phyloP scores from a whole-genome alignment of 2,329 filamentous ascomycete genomes.

The Exophiala alcalophila region DNA sequence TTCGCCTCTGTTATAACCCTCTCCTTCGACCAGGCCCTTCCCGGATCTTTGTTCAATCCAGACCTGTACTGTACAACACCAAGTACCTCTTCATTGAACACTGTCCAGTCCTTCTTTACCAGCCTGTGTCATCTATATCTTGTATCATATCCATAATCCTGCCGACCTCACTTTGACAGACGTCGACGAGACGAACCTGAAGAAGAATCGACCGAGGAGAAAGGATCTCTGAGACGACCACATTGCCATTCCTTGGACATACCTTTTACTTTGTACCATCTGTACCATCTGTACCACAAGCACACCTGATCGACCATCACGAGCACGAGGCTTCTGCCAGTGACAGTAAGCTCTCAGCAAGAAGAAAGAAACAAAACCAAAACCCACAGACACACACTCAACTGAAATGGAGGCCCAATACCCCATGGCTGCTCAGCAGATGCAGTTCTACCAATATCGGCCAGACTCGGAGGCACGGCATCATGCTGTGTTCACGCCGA shows the following conservation, averaged over 20 bases:
- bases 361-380: slow-evolving; percentile 5
- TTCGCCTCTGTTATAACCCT: slow-evolving; percentile 29
- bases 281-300: slow-evolving; percentile 25
- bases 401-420: slow-evolving; percentile 25
- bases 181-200: slow-evolving; percentile 13
- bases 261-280: slow-evolving; percentile 22
- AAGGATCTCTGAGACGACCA: slow-evolving; percentile 15
- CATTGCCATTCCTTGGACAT: slow-evolving; percentile 25
- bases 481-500: slow-evolving; percentile 71
- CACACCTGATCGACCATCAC: slow-evolving; percentile 3
- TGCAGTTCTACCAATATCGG: slow-evolving; percentile 83
- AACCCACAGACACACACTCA: slow-evolving; percentile 3
- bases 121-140: slow-evolving; percentile 28
- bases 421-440: slow-evolving; percentile 35
- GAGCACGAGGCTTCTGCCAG: slow-evolving; percentile 7
- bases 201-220: not conserved
- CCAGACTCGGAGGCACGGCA: slow-evolving; percentile 70
- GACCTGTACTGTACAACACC: slow-evolving; percentile 26
- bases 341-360: slow-evolving; percentile 8
- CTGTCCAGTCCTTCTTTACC: slow-evolving; percentile 31
- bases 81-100: slow-evolving; percentile 27
- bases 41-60: slow-evolving; percentile 31
- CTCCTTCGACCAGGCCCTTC: slow-evolving; percentile 30
- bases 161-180: slow-evolving; percentile 10
- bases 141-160: slow-evolving; percentile 24